Percentiles rank a stretch among this genome's conserved stretches.
Evolutionary conservation across 148 eudicot genomes (phyloP).

Genomic region (Drosera capensis): DNA sequence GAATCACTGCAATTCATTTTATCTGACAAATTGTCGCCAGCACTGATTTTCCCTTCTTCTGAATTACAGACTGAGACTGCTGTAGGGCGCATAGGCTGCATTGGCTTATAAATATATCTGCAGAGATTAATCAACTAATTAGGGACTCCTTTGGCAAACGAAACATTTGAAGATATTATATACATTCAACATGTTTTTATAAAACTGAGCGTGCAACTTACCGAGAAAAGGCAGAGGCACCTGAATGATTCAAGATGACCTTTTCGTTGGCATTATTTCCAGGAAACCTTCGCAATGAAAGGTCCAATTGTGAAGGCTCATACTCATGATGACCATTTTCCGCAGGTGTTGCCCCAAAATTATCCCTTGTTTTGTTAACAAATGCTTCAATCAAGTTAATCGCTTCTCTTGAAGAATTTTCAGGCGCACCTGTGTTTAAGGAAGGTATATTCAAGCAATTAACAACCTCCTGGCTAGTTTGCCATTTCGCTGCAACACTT

Average conservation of each 20-base stretch:
- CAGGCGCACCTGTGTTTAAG: constrained; percentile 7
- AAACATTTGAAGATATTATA: no score
- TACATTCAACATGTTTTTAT: no score
- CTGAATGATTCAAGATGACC: constrained; percentile 52
- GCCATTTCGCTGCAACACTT: constrained; percentile 17
- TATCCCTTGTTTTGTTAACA: constrained; percentile 21
- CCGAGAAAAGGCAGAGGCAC: constrained; percentile 76
- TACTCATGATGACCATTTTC: constrained; percentile 19
- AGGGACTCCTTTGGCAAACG: background rate
- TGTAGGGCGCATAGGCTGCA: constrained; percentile 16
- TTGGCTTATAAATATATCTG: constrained; percentile 49
- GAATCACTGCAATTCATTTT: constrained; percentile 19
- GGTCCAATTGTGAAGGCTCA: constrained; percentile 51
- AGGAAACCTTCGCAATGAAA: constrained; percentile 51
- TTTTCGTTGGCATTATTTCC: constrained; percentile 34
- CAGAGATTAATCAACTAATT: constrained; percentile 5
- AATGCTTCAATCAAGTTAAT: constrained; percentile 77
- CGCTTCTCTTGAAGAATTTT: constrained; percentile 37
- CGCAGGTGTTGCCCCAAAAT: constrained; percentile 8
- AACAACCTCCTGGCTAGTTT: constrained; percentile 10
- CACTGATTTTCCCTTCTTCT: constrained; percentile 17
- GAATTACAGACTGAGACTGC: constrained; percentile 23
- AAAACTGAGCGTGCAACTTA: constrained; percentile 23
- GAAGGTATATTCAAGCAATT: constrained; percentile 14
- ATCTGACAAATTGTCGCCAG: constrained; percentile 19